These are phyloP conservation scores for Pugionium cornutum DNA, from an alignment of 345 rosid genomes.

Conservation along the genomic window DNA sequence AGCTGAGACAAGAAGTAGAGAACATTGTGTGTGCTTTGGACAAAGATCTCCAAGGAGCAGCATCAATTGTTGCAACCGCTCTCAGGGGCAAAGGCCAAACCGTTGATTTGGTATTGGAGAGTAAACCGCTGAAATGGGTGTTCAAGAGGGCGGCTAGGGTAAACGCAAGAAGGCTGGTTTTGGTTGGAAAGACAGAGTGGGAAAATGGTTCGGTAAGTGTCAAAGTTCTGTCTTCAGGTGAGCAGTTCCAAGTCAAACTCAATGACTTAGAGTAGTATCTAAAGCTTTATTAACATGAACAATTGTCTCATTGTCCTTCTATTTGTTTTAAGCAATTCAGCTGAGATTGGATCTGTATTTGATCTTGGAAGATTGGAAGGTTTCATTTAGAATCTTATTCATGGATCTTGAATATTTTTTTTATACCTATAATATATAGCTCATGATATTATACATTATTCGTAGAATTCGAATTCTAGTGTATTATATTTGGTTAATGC, in stretches of 20 bases:
- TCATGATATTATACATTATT: neutral
- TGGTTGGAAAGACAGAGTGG: constrained; percentile 85
- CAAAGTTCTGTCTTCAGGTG: constrained; percentile 71
- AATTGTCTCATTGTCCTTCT: neutral
- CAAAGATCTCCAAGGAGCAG: constrained; percentile 73
- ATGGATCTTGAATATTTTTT: neutral
- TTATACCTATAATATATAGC: neutral
- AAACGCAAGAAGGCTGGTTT: constrained; percentile 71
- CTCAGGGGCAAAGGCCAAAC: constrained; percentile 78
- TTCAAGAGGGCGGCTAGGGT: constrained; percentile 84
- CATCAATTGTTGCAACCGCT: constrained; percentile 70
- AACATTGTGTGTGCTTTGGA: constrained; percentile 87
- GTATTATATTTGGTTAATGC: too few relatives aligned
- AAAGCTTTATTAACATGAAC: neutral
- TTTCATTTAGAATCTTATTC: neutral
- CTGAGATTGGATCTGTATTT: constrained; percentile 5
- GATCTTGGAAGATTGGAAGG: neutral
- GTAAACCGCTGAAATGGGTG: constrained; percentile 90
- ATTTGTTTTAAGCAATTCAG: neutral
- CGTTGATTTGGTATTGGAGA: constrained; percentile 83
- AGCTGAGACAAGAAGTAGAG: constrained; percentile 60
- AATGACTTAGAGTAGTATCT: constrained; percentile 54
- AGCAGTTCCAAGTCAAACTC: constrained; percentile 75
- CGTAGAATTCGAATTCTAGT: too few relatives aligned
- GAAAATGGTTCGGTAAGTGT: constrained; percentile 78